These are phyloP conservation scores for Tolypocladium ovalisporum DNA, from an alignment of 2,329 filamentous ascomycete species.

Conservation along the genomic window DNA sequence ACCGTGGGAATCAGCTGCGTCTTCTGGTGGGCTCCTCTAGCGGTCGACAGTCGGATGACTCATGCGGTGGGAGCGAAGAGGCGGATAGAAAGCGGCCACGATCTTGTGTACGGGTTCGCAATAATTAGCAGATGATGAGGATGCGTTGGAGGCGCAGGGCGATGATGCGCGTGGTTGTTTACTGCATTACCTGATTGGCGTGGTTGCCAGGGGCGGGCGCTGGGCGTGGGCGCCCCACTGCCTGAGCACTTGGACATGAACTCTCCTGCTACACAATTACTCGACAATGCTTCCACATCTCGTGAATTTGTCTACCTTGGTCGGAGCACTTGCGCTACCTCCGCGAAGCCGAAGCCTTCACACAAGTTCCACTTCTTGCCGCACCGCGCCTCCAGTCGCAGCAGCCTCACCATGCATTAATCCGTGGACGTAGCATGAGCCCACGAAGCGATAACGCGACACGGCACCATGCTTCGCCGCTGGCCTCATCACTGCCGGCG, in stretches of 20 bases:
- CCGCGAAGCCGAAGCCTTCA: neutral
- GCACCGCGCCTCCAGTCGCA: conserved; percentile 3
- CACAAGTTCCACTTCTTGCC: neutral
- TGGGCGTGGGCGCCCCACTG: neutral
- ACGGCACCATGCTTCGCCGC: neutral
- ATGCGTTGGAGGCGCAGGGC: neutral
- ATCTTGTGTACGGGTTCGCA: neutral
- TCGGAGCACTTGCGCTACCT: neutral
- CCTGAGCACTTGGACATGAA: neutral
- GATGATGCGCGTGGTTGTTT: conserved; percentile 11
- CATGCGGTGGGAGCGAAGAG: neutral
- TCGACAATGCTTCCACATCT: neutral
- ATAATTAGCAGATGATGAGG: neutral
- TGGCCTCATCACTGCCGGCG: conserved; percentile 5
- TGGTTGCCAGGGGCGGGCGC: conserved; percentile 17
- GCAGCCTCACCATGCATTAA: conserved; percentile 10
- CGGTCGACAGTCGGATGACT: neutral
- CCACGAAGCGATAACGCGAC: conserved; percentile 7
- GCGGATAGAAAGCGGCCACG: neutral
- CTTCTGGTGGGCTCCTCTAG: neutral
- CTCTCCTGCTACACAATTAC: too few relatives aligned
- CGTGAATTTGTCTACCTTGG: neutral
- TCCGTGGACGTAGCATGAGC: conserved; percentile 12
- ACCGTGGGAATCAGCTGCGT: neutral
- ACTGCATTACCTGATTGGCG: conserved; percentile 18